Evolutionary conservation across 2,329 filamentous ascomycete species (phyloP).

Genomic region (Ilyonectria destructans): DNA sequence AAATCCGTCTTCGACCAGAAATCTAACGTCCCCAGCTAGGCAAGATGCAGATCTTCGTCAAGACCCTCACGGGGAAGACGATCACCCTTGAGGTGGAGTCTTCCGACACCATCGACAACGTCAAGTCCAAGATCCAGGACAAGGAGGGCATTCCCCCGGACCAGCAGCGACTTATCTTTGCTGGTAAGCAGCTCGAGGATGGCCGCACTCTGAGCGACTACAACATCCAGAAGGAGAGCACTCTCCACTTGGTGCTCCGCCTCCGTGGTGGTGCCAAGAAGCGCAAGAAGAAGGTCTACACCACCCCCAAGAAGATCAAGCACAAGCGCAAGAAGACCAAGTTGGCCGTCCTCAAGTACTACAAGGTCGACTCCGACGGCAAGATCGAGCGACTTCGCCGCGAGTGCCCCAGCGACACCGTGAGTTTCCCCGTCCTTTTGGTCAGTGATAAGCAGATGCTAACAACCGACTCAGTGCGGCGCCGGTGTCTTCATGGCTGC

Average conservation of each 20-base stretch:
- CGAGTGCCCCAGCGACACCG: slow-evolving; percentile 94
- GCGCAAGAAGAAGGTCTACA: slow-evolving; percentile 99
- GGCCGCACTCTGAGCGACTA: slow-evolving; percentile 99
- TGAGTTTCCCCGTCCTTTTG: slow-evolving; percentile 65
- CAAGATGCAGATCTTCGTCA: slow-evolving; percentile 86
- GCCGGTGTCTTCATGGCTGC: slow-evolving; percentile 99
- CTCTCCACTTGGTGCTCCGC: slow-evolving; percentile 97
- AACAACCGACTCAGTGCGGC: slow-evolving; percentile 80
- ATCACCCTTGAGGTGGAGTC: slow-evolving; percentile 99
- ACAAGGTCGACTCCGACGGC: slow-evolving; percentile 99
- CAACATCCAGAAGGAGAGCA: slow-evolving; percentile 99
- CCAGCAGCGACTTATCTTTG: slow-evolving; percentile 99
- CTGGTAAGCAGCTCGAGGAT: slow-evolving; percentile 99
- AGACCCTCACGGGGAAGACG: slow-evolving; percentile 98
- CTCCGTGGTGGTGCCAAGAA: slow-evolving; percentile 99
- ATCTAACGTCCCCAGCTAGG: slow-evolving; percentile 67
- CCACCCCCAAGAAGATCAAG: slow-evolving; percentile 99
- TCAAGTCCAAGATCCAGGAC: slow-evolving; percentile 99
- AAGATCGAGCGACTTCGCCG: slow-evolving; percentile 99
- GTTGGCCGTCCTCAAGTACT: slow-evolving; percentile 99
- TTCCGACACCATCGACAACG: slow-evolving; percentile 99
- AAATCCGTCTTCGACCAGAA: slow-evolving; percentile 33
- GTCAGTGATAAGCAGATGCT: slow-evolving; percentile 45
- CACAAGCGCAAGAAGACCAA: slow-evolving; percentile 99
- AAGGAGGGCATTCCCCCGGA: slow-evolving; percentile 99